These are phyloP conservation scores for Lavandula angustifolia DNA, from an alignment of 257 asterid genomes.

Conservation along the genomic window DNA sequence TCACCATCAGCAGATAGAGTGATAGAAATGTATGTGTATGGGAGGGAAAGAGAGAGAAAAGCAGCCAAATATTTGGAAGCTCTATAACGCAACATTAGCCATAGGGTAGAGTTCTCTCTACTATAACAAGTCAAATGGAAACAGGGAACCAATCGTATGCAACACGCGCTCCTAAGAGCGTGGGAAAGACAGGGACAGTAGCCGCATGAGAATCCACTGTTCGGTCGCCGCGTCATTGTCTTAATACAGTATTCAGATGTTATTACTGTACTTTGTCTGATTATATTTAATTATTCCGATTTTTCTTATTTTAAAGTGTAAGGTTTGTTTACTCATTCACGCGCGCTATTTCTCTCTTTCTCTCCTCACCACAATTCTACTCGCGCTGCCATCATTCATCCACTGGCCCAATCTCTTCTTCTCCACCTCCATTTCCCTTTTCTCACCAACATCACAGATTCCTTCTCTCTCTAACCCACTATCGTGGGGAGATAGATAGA, in stretches of 20 bases:
- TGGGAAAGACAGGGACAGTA: slow-evolving; percentile 12
- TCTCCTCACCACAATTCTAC: not conserved
- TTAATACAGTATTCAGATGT: not conserved
- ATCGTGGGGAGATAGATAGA: slow-evolving; percentile 26
- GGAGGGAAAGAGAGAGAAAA: not conserved
- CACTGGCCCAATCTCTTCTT: slow-evolving; percentile 30
- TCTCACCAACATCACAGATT: slow-evolving; percentile 27
- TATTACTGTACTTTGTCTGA: slow-evolving; percentile 27
- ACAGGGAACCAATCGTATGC: not conserved
- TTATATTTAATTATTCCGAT: not conserved
- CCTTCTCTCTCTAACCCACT: slow-evolving; percentile 30
- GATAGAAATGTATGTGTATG: slow-evolving; percentile 1
- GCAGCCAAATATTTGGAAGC: not conserved
- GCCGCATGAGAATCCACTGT: slow-evolving; percentile 28
- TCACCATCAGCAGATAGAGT: not conserved
- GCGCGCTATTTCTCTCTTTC: slow-evolving; percentile 1
- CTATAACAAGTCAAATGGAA: not conserved
- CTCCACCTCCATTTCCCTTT: slow-evolving; percentile 18
- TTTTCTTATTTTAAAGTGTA: slow-evolving; percentile 13
- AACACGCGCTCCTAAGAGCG: slow-evolving; percentile 29
- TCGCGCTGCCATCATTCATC: slow-evolving; percentile 33
- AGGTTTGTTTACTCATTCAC: not conserved
- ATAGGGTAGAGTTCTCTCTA: too few relatives aligned
- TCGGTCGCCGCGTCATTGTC: slow-evolving; percentile 45
- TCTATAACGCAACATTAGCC: too few relatives aligned